Evolutionary conservation across 2,329 filamentous ascomycete genomes (phyloP).

Genomic region (Microsporum canis): DNA sequence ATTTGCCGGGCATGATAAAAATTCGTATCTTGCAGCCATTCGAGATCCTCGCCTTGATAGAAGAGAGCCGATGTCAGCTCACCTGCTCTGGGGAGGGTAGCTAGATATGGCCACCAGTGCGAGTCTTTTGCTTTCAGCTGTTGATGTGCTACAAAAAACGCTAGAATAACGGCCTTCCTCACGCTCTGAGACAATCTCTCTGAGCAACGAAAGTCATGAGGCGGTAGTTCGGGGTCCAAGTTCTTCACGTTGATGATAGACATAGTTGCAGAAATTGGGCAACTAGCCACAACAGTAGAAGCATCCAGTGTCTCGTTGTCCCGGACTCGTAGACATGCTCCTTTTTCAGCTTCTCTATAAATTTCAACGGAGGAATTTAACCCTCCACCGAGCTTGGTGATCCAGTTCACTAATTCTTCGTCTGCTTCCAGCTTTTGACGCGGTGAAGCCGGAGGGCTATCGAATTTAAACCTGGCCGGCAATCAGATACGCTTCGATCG

Average conservation of each 20-base stretch:
- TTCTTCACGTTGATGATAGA: constrained; percentile 12
- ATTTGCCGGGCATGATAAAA: constrained; percentile 22
- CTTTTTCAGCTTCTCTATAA: constrained; percentile 7
- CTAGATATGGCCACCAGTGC: constrained; percentile 59
- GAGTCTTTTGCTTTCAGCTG: constrained; percentile 48
- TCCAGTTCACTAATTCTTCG: constrained; percentile 7
- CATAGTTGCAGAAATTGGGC: constrained; percentile 13
- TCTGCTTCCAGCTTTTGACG: neutral
- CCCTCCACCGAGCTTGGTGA: constrained; percentile 10
- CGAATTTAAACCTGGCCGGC: neutral
- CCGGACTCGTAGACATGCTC: constrained; percentile 9
- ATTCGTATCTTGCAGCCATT: constrained; percentile 34
- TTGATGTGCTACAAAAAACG: constrained; percentile 60
- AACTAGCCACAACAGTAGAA: constrained; percentile 11
- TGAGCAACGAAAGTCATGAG: constrained; percentile 36
- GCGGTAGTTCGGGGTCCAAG: constrained; percentile 6
- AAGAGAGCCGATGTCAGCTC: constrained; percentile 52
- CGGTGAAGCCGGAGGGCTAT: neutral
- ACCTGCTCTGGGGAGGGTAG: constrained; percentile 51
- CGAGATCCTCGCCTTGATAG: constrained; percentile 51
- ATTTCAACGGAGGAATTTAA: constrained; percentile 14
- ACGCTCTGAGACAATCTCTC: constrained; percentile 39
- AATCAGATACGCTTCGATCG: neutral
- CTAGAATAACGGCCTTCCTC: constrained; percentile 50
- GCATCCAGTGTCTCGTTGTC: neutral